Base-by-base conservation (phyloP, 2,329 filamentous ascomycete species). In the Colletotrichum horii region DNA sequence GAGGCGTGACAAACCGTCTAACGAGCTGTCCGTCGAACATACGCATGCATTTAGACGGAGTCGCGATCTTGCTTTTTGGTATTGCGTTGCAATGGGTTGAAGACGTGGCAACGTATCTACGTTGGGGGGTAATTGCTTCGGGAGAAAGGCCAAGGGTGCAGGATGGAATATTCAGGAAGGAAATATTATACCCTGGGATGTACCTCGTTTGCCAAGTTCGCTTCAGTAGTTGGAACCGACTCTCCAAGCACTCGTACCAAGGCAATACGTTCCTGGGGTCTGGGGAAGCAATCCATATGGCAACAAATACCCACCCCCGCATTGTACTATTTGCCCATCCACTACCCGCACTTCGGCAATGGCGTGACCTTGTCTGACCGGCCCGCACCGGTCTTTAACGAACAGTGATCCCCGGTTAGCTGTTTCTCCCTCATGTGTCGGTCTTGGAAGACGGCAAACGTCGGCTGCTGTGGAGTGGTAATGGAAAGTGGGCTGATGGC, bases 151-250 rank as follows among this genome's bases (percentile, higher is more conserved):
- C 38, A 43, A 55, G 58, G 43, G 65, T 67, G 70, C 74, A 69
- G 34, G 34, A 69, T 48, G 64, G 65, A 36, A 74, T 73, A 36
- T 73, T 68, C 56, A 60, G 70, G 70, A 58, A 69, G 26, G 64
- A 74, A 36, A 74, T 36, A 38, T 52, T 73, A 76, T 76, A 76
- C 70, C 70, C 74, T 74, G 64, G 65, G 58, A 60, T 73, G 48
- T 60, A 38, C 64, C 70, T 66, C 64, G 43, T 71, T 58, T 75
- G 56, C 69, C 69, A 56, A 32, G 64, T 62, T 72, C 56, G 69
- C 69, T 58, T 22, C n/a, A 52, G 58, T 65, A 48, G 52, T 65
- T 62, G 22, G 64, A 56, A 58, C 34, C 65, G 36, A 60, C 56
- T 55, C 28, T 74, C 34, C 34, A 36, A 65, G 55, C 15, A 19